Percentiles rank a stretch among this genome's conserved stretches.
These are phyloP conservation scores for Geotrichum aggregatum DNA, from an alignment of 1,139 yeast species.

Conservation along the genomic window DNA sequence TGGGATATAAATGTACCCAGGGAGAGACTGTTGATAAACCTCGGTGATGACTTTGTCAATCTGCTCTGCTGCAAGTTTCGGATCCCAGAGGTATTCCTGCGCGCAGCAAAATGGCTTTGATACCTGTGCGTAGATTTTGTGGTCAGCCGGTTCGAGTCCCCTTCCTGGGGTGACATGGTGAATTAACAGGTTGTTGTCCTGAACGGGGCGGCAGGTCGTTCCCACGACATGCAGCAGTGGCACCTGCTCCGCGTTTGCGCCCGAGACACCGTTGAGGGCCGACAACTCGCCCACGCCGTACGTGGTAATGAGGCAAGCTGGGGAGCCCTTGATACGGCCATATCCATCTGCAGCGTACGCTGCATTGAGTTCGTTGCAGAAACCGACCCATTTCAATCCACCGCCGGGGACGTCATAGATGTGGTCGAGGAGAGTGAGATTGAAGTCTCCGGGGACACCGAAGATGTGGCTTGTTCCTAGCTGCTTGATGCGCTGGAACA, in stretches of 20 bases:
- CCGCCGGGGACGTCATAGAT: conserved; percentile 51
- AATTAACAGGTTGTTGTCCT: conserved; percentile 40
- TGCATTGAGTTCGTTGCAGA: conserved; percentile 60
- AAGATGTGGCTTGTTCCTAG: conserved; percentile 61
- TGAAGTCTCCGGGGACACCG: conserved; percentile 81
- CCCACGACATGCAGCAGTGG: conserved; percentile 85
- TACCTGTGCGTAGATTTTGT: conserved; percentile 58
- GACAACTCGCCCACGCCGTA: conserved; percentile 86
- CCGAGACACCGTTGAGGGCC: conserved; percentile 79
- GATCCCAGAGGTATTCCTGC: conserved; percentile 51
- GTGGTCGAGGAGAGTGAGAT: conserved; percentile 61
- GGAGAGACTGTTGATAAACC: conserved; percentile 57
- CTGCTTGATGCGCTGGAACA: conserved; percentile 56
- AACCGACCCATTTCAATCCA: conserved; percentile 57
- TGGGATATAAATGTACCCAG: conserved; percentile 78
- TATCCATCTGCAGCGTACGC: conserved; percentile 82
- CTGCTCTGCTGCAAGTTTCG: conserved; percentile 49
- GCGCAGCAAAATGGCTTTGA: conserved; percentile 57
- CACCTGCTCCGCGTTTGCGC: conserved; percentile 73
- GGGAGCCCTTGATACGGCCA: conserved; percentile 49
- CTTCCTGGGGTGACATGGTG: conserved; percentile 70
- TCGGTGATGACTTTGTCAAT: conserved; percentile 61
- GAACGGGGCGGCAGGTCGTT: conserved; percentile 51
- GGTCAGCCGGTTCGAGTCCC: conserved; percentile 49
- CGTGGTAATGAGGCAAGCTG: conserved; percentile 49